Conservation (phyloP, 75 land plant species). For the Selaginella moellendorffii region DNA sequence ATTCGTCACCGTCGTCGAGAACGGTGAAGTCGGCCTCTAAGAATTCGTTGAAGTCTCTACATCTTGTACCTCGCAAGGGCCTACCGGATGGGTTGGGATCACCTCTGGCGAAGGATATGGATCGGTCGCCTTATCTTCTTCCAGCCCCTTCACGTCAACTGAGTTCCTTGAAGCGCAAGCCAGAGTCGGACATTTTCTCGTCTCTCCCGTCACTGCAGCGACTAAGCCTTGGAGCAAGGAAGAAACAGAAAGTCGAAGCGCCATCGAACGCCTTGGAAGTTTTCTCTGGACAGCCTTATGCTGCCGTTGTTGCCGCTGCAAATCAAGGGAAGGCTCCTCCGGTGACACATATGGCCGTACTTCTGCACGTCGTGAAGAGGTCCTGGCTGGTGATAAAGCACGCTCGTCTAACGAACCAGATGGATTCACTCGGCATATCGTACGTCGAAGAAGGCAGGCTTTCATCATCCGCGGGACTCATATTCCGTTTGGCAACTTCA, state of each 20-base stretch:
- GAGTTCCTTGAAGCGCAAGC: not conserved
- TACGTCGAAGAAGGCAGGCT: conserved; percentile 74
- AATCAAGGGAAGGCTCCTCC: conserved; percentile 50
- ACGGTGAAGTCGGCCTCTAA: not conserved
- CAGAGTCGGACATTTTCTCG: not conserved
- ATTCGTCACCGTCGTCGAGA: too few relatives aligned
- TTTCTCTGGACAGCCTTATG: conserved; percentile 37
- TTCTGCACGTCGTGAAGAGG: conserved; percentile 74
- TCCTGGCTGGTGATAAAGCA: conserved; percentile 88
- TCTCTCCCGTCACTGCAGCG: not conserved
- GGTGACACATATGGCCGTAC: conserved; percentile 44
- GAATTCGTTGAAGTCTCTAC: not conserved
- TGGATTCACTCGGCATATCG: conserved; percentile 72
- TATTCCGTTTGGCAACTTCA: not conserved
- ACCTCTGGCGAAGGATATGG: not conserved
- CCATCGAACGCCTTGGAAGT: not conserved
- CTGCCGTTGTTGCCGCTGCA: conserved; percentile 48
- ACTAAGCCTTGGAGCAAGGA: too few relatives aligned
- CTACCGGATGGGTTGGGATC: too few relatives aligned
- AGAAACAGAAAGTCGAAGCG: not conserved
- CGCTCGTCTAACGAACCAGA: conserved; percentile 76
- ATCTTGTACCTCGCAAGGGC: too few relatives aligned
- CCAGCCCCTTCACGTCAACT: not conserved
- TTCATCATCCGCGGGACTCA: not conserved
- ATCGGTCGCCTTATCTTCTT: not conserved